Evolutionary conservation across 2,329 filamentous ascomycete species (phyloP).

Genomic region (Pestalotiopsis sp.): DNA sequence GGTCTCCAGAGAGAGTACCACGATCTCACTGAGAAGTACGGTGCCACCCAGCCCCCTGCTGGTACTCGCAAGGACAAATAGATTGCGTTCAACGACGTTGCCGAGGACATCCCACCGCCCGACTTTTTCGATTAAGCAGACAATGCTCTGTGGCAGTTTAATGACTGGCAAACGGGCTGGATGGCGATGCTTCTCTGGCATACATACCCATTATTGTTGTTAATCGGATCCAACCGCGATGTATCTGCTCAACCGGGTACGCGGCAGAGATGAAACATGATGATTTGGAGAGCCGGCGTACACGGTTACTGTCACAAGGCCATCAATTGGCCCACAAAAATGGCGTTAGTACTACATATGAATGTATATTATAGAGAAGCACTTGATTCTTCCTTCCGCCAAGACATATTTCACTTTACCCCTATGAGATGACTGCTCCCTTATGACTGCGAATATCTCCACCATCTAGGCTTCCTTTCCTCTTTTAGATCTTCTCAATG

Average conservation of each 20-base stretch:
- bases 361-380: background rate
- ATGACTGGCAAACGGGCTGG: background rate
- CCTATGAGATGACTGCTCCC: background rate
- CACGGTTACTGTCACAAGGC: background rate
- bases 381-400: background rate
- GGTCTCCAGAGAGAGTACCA: conserved; percentile 85
- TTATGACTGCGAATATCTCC: background rate
- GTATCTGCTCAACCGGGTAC: background rate
- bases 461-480: background rate
- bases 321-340: background rate
- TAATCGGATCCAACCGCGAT: background rate
- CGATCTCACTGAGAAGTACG: conserved; percentile 81
- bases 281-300: background rate
- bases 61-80: conserved; percentile 64
- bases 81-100: background rate
- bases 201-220: background rate
- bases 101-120: background rate
- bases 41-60: conserved; percentile 53
- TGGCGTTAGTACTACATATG: background rate
- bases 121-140: background rate
- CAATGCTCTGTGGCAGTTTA: background rate
- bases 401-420: background rate
- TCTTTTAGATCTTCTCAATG: background rate
- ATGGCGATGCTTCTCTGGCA: background rate
- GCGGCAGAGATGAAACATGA: background rate